Conservation (phyloP, 225 moss, liverwort and hornwort genomes). For the Lunularia cruciata region DNA sequence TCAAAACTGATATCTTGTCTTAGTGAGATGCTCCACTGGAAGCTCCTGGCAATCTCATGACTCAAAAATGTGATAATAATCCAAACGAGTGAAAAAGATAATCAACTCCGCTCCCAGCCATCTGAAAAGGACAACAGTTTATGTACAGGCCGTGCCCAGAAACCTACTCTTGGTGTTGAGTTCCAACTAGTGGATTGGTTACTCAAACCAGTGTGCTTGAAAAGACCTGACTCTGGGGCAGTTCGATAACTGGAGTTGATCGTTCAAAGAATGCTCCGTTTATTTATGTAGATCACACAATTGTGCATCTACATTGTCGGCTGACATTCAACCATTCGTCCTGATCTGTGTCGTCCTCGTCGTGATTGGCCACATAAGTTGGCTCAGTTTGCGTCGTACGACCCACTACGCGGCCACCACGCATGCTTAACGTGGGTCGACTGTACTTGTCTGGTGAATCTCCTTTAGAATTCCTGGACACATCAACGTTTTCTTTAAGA, state of each 20-base stretch:
- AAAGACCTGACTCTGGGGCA: background rate
- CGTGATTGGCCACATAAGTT: constrained; percentile 21
- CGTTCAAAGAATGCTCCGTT: background rate
- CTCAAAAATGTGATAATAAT: constrained; percentile 4
- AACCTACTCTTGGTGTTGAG: constrained; percentile 5
- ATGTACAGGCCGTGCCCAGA: constrained; percentile 10
- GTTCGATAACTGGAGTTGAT: background rate
- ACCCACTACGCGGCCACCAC: constrained; percentile 34
- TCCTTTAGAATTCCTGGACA: background rate
- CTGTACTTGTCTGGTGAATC: constrained; percentile 19
- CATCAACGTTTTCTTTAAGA: too few species aligned
- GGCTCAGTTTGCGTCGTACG: constrained; percentile 17
- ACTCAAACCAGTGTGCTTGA: background rate
- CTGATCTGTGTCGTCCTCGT: constrained; percentile 35
- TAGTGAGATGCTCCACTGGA: background rate
- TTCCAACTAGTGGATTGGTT: background rate
- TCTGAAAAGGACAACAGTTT: background rate
- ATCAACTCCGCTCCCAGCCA: background rate
- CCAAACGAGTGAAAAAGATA: constrained; percentile 5
- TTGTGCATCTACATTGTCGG: constrained; percentile 38
- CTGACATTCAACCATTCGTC: constrained; percentile 33
- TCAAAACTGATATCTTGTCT: constrained; percentile 6
- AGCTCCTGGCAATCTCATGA: background rate
- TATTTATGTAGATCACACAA: constrained; percentile 22
- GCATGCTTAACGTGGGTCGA: constrained; percentile 43